Conservation (phyloP, 192 early-diverging fungal species). For the Haplosporangium gracile region DNA sequence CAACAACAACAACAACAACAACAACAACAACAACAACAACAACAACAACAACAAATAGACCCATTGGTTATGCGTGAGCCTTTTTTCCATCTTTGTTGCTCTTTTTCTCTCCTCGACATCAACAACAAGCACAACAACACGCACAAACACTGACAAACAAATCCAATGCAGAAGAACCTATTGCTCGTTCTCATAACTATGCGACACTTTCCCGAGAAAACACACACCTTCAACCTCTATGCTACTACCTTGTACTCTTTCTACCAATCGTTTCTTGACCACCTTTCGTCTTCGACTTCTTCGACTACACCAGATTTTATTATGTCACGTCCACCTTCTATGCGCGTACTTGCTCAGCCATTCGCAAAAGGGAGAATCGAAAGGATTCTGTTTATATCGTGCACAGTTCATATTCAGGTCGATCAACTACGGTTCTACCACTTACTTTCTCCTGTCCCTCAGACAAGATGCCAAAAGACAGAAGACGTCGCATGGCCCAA, state of each 20-base stretch:
- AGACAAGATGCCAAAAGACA: background rate
- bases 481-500: background rate
- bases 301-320: too few relatives aligned
- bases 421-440: background rate
- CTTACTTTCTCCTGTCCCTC: background rate
- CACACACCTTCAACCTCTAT: too few relatives aligned
- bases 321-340: background rate
- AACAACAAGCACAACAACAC: too few relatives aligned
- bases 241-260: too few relatives aligned
- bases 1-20: background rate
- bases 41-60: background rate
- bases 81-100: background rate
- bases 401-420: background rate
- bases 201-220: too few relatives aligned
- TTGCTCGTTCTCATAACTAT: too few relatives aligned
- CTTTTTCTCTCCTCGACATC: background rate
- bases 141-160: background rate
- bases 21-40: background rate
- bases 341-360: background rate
- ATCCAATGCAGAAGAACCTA: too few relatives aligned
- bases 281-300: too few relatives aligned
- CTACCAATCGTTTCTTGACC: too few relatives aligned
- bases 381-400: background rate
- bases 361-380: background rate
- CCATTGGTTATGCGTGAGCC: background rate